A percentile compares a stretch with the other conserved stretches of the same genome.
These are phyloP conservation scores for Cytospora chrysosperma DNA, from an alignment of 2,329 filamentous ascomycete species.

Conservation along the genomic window DNA sequence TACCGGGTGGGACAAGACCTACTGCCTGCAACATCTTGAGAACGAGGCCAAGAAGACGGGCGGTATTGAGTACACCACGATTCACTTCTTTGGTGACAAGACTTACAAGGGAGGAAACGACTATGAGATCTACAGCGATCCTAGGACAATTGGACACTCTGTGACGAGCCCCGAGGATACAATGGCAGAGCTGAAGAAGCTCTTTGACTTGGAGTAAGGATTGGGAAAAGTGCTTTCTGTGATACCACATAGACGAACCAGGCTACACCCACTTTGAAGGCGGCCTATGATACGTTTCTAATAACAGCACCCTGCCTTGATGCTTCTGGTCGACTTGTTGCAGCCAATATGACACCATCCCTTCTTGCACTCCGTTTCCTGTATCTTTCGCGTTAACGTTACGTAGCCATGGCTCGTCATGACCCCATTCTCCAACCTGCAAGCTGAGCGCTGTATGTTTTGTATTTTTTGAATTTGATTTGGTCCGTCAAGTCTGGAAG, in stretches of 20 bases:
- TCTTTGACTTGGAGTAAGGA: constrained; percentile 61
- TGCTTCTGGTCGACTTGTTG: not conserved
- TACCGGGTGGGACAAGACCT: constrained; percentile 97
- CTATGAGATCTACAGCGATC: constrained; percentile 86
- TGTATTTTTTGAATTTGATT: not conserved
- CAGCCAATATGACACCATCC: not conserved
- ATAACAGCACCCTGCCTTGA: not conserved
- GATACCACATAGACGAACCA: constrained; percentile 13
- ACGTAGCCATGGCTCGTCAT: not conserved
- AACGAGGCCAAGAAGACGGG: constrained; percentile 69
- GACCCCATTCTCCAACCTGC: too few relatives aligned
- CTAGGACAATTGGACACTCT: constrained; percentile 79
- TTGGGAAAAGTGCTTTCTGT: constrained; percentile 1
- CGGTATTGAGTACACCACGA: constrained; percentile 75
- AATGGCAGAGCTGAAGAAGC: constrained; percentile 72
- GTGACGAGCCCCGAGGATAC: constrained; percentile 84
- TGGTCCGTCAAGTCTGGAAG: not conserved
- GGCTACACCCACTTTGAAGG: not conserved
- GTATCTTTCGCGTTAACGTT: not conserved
- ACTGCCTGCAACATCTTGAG: constrained; percentile 87
- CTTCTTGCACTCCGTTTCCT: not conserved
- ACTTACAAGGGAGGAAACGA: constrained; percentile 88
- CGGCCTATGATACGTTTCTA: not conserved
- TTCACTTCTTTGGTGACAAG: constrained; percentile 99
- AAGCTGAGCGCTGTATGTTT: not conserved